A percentile compares a stretch with the other conserved stretches of the same genome.
phyloP scores from a whole-genome alignment of 2,329 filamentous ascomycete species.

The Alternaria tenuissima region DNA sequence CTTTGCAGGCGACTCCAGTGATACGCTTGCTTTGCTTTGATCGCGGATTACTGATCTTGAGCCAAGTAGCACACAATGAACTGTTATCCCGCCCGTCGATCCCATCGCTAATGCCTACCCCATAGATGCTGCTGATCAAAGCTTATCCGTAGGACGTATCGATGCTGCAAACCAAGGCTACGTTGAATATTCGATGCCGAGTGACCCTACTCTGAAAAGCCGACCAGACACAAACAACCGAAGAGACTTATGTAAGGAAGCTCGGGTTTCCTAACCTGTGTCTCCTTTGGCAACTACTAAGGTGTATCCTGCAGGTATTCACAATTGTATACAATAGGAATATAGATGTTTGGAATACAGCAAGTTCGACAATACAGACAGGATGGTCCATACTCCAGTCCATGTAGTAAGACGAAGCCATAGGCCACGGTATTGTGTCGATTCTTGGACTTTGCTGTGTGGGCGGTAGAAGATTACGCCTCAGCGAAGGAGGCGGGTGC shows the following conservation, averaged over 20 bases:
- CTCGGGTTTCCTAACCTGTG: background rate
- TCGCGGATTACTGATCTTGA: background rate
- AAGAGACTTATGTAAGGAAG: background rate
- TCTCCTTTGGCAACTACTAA: background rate
- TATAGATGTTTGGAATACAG: background rate
- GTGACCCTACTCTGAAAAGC: background rate
- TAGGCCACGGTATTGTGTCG: background rate
- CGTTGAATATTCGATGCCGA: background rate
- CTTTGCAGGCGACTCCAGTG: background rate
- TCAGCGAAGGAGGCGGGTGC: background rate
- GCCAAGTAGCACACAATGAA: background rate
- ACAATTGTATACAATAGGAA: background rate
- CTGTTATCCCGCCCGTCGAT: slow-evolving; percentile 1
- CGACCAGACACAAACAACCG: background rate
- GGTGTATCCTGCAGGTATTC: background rate
- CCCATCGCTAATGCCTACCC: background rate
- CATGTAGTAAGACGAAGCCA: background rate
- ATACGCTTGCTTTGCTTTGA: background rate
- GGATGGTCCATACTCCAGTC: background rate
- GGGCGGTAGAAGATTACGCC: background rate
- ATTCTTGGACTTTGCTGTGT: background rate
- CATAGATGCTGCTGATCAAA: background rate
- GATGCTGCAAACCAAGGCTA: background rate
- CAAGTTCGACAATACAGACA: background rate
- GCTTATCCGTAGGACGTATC: background rate